Evolutionary conservation across 257 asterid genomes (phyloP).

Genomic region (Solanum medicagineum): DNA sequence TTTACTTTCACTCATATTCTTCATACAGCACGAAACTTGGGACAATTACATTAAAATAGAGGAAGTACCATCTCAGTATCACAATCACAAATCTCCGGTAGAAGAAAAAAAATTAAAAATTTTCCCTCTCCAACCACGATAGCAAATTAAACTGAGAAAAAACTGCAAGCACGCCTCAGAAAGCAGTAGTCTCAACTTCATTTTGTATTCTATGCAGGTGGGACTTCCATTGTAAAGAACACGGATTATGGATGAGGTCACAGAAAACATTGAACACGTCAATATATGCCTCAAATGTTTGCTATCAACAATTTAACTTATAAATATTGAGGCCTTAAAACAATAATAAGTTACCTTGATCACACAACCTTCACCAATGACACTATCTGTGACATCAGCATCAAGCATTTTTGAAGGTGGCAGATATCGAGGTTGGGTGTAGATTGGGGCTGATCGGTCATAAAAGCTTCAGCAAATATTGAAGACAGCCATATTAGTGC

Average conservation of each 20-base stretch:
- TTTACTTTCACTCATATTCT: background rate
- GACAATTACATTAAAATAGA: background rate
- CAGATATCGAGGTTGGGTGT: slow-evolving; percentile 89
- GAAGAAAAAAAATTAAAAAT: background rate
- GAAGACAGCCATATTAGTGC: slow-evolving; percentile 1
- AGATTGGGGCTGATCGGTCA: slow-evolving; percentile 92
- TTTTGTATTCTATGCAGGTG: background rate
- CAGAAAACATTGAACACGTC: background rate
- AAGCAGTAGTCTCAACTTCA: background rate
- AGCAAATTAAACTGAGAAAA: background rate
- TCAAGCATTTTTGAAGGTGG: slow-evolving; percentile 98
- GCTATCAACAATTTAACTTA: background rate
- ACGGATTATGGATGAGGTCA: background rate
- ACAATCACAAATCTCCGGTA: background rate
- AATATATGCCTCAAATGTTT: background rate
- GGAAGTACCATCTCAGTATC: background rate
- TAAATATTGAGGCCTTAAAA: background rate
- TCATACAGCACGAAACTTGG: background rate
- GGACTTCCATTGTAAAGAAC: background rate
- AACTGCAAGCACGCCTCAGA: background rate
- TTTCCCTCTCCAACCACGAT: background rate
- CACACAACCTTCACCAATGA: slow-evolving; percentile 95
- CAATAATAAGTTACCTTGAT: slow-evolving; percentile 55
- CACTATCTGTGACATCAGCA: slow-evolving; percentile 95
- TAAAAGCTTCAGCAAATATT: slow-evolving; percentile 58